phyloP scores from a whole-genome alignment of 257 asterid genomes.

The Henckelia pumila region DNA sequence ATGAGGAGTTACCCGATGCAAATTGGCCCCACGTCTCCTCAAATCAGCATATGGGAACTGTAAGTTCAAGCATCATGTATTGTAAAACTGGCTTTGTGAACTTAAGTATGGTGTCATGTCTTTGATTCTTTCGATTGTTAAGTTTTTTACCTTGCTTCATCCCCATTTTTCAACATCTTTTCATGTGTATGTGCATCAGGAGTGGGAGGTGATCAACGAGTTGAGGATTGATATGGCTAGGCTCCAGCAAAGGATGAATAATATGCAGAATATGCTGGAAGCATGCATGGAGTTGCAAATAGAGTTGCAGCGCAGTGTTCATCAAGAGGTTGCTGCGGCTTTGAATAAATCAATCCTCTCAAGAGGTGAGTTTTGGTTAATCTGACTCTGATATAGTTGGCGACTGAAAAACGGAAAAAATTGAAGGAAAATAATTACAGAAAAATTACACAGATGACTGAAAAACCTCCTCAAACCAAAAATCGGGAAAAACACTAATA shows the following conservation, averaged over 20 bases:
- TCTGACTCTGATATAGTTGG: not conserved
- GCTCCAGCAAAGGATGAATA: constrained; percentile 76
- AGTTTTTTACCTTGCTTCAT: not conserved
- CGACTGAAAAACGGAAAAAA: not conserved
- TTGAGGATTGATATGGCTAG: constrained; percentile 70
- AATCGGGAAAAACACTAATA: not conserved
- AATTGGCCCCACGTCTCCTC: constrained; percentile 44
- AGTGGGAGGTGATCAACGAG: constrained; percentile 67
- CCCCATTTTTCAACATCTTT: not conserved
- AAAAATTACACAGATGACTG: not conserved
- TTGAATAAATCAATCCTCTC: constrained; percentile 51
- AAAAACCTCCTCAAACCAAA: not conserved
- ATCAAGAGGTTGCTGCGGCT: constrained; percentile 83
- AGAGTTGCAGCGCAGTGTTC: constrained; percentile 68
- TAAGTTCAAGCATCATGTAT: constrained; percentile 29
- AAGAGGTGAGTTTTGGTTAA: constrained; percentile 38
- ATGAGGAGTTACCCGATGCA: constrained; percentile 41
- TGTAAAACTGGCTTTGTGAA: not conserved
- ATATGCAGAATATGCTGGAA: constrained; percentile 82
- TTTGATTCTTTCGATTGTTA: not conserved
- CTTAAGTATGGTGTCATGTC: not conserved
- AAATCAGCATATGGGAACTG: constrained; percentile 46
- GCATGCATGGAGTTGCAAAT: constrained; percentile 87
- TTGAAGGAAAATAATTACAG: not conserved
- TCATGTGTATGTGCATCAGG: constrained; percentile 35